Percentiles rank a stretch among this genome's conserved stretches.
phyloP scores from a whole-genome alignment of 164 flowering plant species.

The Berberis vulgaris region DNA sequence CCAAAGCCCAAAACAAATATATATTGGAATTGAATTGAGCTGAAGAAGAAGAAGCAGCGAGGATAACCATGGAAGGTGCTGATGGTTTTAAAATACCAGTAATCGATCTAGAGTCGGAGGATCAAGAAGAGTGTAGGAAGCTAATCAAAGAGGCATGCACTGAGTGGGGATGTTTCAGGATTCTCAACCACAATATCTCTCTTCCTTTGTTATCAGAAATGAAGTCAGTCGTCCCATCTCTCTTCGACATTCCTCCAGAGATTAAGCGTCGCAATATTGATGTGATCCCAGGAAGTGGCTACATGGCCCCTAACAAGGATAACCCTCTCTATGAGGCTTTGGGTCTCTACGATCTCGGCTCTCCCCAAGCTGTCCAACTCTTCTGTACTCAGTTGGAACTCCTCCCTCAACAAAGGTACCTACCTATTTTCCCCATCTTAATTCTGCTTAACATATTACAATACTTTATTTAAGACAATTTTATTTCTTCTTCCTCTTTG shows the following conservation, averaged over 20 bases:
- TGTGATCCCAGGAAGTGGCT: constrained; percentile 56
- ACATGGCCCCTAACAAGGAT: constrained; percentile 32
- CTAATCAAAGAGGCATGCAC: constrained; percentile 39
- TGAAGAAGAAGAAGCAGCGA: no score
- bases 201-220: constrained; percentile 37
- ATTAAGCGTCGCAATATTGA: constrained; percentile 50
- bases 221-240: constrained; percentile 42
- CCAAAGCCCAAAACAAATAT: no score
- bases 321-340: constrained; percentile 71
- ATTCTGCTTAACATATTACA: neutral
- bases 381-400: constrained; percentile 51
- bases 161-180: constrained; percentile 68
- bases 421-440: neutral
- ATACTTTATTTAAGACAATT: neutral
- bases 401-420: constrained; percentile 47
- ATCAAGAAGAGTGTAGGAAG: constrained; percentile 15
- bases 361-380: constrained; percentile 25
- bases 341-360: constrained; percentile 51
- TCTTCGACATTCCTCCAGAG: constrained; percentile 52
- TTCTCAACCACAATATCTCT: constrained; percentile 48
- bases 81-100: constrained; percentile 28
- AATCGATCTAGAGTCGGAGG: constrained; percentile 36
- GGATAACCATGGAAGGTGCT: neutral
- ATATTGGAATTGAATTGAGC: no score
- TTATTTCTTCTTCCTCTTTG: neutral